Percentiles rank a stretch among this genome's conserved stretches.
Conservation (phyloP, 495 filamentous ascomycete species). For the Tuber brumale region DNA sequence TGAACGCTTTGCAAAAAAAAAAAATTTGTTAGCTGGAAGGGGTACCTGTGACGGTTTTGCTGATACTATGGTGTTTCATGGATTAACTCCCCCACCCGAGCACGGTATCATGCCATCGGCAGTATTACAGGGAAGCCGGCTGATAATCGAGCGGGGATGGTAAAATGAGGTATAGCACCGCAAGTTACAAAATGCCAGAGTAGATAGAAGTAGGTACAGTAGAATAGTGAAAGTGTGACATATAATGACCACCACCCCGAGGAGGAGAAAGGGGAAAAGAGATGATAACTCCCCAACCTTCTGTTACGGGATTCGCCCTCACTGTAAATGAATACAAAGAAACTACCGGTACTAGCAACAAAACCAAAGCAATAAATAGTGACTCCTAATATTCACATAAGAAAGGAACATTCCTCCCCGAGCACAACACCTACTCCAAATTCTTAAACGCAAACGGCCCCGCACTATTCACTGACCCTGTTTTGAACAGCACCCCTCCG, state of each 20-base stretch:
- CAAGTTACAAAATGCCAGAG: background rate
- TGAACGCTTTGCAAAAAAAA: no score
- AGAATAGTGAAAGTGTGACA: background rate
- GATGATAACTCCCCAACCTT: background rate
- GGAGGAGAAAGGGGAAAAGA: background rate
- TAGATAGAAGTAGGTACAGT: background rate
- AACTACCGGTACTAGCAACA: background rate
- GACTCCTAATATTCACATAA: background rate
- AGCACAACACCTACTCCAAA: background rate
- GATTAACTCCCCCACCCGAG: background rate
- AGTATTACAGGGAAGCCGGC: background rate
- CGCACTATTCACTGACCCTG: background rate
- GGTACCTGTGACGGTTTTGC: no score
- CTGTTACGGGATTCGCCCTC: background rate
- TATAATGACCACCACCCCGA: background rate
- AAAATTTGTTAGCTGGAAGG: no score
- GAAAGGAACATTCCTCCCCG: background rate
- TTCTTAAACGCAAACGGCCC: background rate
- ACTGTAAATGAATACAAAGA: background rate
- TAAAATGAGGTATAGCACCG: background rate
- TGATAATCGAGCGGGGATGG: background rate
- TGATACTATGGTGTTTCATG: no score
- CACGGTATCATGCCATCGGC: background rate
- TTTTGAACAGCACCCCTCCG: slow-evolving; percentile 9
- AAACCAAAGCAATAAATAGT: background rate